Base-by-base conservation (phyloP, 2,329 filamentous ascomycete genomes). In the Hymenotorrendiella dingleyae region DNA sequence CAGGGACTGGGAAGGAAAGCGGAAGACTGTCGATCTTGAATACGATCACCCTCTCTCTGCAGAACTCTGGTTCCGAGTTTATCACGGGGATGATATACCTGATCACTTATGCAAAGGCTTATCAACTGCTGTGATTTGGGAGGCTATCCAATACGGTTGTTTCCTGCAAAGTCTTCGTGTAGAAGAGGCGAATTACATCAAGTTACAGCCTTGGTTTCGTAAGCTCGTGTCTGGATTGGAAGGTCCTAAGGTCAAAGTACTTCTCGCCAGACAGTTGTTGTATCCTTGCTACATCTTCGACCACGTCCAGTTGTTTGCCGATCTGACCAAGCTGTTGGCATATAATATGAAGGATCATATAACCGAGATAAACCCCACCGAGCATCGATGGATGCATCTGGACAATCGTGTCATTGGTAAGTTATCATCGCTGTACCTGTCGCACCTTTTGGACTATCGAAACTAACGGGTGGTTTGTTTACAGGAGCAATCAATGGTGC, bases 61-160 rank as follows among this genome's bases (percentile, higher is more conserved):
- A 9, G 38, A 48, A 11, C 36, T 54, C 10, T 50, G 50, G 40
- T 47, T 55, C 14, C 42, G 45, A 1, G 21, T 41, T 6, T 20
- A 54, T 16, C 52, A 55, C 16, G n/a, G 32, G 16, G 28, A 17
- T 6, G 2, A 14, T n/a, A 19, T 47, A 29, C 36, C 30, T 3
- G 27, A 36, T 9, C n/a, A n/a, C n/a, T n/a, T n/a, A n/a, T n/a
- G n/a, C n/a, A n/a, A n/a, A n/a, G 42, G 39, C 1, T 34, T 48
- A 12, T 45, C 45, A 5, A 19, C 19, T 4, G 21, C 16, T 10
- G 9, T 5, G 4, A 11, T 33, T 11, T 16, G 21, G n/a, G 30
- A 33, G 30, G 16, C 21, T 3, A 6, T 32, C 17, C 16, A 32
- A 16, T 32, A 10, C 11, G 29, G 29, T 3, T 7, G 1, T 4